Base-by-base conservation (phyloP, 805 yeast species). In the Saccharomyces eubayanus region DNA sequence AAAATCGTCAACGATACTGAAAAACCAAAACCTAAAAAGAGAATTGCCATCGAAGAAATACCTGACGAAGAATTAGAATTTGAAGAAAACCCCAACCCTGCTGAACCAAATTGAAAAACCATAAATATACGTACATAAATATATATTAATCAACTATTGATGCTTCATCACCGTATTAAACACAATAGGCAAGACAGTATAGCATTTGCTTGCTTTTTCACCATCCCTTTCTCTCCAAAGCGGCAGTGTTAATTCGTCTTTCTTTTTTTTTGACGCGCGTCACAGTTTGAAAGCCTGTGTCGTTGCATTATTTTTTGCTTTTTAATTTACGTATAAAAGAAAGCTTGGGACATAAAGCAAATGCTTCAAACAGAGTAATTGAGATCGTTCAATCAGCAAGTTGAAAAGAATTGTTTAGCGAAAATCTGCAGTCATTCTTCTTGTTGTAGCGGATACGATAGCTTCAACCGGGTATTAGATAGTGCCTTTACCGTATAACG, bases 61-160 rank as follows among this genome's bases (percentile, higher is more conserved):
- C 79, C 79, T 48, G 80, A 77, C 60, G 81, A 73, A 51, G 80
- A 77, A 59, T 59, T 77, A 51, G 62, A 69, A 50, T 75, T 66
- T 43, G 79, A 75, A 59, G 68, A 67, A 53, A 79, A 82, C 60
- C 82, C 86, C 30, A 74, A 72, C 57, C 73, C 72, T 41, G 78
- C 78, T 10, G 74, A 75, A 57, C 50, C 79, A 12, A 80, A 80
- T 67, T 79, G 78, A 53, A 82, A 82, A 83, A 48, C 57, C 27
- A 1, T 27, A 36, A 8, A 9, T 12, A 10, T 21, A 36, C 21
- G 27, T 21, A 45, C 6, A 45, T 45, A 11, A 14, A 45, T 12
- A 27, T 45, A 12, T 11, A 21, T 14, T 45, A 29, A 29, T 4
- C 11, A n/a, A 29, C 9, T 28, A 8, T 28, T 2, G 9, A 31